These are phyloP conservation scores for Fusarium coicis DNA, from an alignment of 2,329 filamentous ascomycete species.

Conservation along the genomic window DNA sequence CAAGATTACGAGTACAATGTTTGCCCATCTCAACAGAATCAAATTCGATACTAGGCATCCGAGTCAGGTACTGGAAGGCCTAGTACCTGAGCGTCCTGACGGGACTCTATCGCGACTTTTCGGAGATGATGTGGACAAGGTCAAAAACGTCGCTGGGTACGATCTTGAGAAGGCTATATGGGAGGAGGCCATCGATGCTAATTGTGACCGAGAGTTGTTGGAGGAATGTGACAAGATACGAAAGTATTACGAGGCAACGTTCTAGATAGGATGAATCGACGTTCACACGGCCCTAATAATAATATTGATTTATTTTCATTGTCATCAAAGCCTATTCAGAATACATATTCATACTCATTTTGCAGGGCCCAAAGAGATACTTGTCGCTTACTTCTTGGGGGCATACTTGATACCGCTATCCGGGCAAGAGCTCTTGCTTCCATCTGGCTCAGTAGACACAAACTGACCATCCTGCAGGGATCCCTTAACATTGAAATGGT, in stretches of 20 bases:
- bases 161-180: conserved; percentile 41
- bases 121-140: conserved; percentile 23
- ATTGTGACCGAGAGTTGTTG: conserved; percentile 25
- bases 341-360: background rate
- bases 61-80: conserved; percentile 1
- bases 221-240: conserved; percentile 39
- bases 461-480: conserved; percentile 71
- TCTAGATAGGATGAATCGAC: conserved; percentile 11
- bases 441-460: conserved; percentile 64
- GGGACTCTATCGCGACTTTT: conserved; percentile 28
- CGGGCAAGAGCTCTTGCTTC: conserved; percentile 68
- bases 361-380: background rate
- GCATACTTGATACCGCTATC: conserved; percentile 44
- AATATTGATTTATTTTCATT: background rate
- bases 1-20: conserved; percentile 33
- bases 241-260: conserved; percentile 36
- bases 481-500: conserved; percentile 70
- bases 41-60: conserved; percentile 37
- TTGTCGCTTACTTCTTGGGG: conserved; percentile 37
- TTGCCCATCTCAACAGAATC: conserved; percentile 41
- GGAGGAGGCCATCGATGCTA: conserved; percentile 40
- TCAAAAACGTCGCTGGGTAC: conserved; percentile 32
- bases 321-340: background rate
- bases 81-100: conserved; percentile 17
- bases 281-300: background rate